Evolutionary conservation across 768 basidiomycete genomes (phyloP), one percentile per base, ranked within the genome.

Genomic region (Heimioporus sp.): DNA sequence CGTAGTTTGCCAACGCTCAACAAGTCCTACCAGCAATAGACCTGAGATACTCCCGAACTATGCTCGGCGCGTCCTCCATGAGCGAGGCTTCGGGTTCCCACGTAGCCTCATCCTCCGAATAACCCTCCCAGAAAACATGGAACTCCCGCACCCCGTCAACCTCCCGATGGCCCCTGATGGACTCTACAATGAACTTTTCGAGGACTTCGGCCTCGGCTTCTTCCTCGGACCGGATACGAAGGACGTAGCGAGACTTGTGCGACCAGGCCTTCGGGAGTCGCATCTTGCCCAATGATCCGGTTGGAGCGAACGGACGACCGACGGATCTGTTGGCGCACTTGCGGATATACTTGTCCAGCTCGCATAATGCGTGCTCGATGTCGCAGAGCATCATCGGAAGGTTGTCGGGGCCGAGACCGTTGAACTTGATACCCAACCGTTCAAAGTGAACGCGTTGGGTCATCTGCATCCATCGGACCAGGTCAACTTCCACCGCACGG

Each of bases 321-420:
- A 48, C 50, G 19, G 64, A 57, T 40, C 61, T 70, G 10, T 57
- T 35, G 30, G n/a, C 34, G 34, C 60, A 68, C 51, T 57, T 63
- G 42, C 88, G 84, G 38, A 81, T 74, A 61, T 90, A 91, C 62
- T 90, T 88, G 70, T 90, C 86, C 41, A 86, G 75, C 64, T 92
- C 90, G 69, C 90, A 92, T 15, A 91, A 69, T 1, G 83, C 75
- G 64, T 92, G 90, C 70, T 92, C 90, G 48, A 91, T 72, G 64
- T 92, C 90, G 35, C 82, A 80, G 44, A 89, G 70, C 57, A 77
- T 75, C 75, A 86, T 80, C 8, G 79, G 78, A 12, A 79, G 71
- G 15, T 62, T 58, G 4, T 75, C 53, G 0, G 76, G 73, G 16
- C 83, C 81, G 11, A 86, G 69, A 16, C 77, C 78, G 0, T 75